Conservation (phyloP, 2,329 filamentous ascomycete species). For the Pyrenophora graminea region DNA sequence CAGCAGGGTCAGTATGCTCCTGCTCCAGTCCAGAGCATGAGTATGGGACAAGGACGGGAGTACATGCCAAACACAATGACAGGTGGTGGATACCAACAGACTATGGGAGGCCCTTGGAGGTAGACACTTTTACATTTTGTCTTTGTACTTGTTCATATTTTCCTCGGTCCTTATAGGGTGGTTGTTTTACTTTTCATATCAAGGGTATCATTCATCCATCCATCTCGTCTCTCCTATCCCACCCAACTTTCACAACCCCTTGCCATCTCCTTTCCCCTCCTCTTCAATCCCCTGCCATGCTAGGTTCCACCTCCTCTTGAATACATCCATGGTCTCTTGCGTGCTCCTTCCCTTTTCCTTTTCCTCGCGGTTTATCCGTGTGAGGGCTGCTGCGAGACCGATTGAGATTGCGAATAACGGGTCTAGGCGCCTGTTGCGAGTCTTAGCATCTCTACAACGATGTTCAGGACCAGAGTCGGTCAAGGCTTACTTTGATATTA, state of each 20-base stretch:
- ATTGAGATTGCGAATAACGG: slow-evolving; percentile 56
- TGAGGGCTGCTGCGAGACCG: slow-evolving; percentile 50
- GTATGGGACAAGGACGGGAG: too few species aligned
- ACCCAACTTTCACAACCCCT: neutral
- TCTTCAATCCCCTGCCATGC: slow-evolving; percentile 29
- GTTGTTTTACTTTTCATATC: too few species aligned
- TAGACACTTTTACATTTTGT: neutral
- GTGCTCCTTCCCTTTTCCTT: slow-evolving; percentile 51
- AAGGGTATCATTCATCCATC: too few species aligned
- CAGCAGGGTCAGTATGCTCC: slow-evolving; percentile 1
- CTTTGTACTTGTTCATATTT: too few species aligned
- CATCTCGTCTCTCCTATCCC: neutral
- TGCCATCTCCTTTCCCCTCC: neutral
- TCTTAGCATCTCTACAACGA: too few species aligned
- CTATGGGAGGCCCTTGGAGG: slow-evolving; percentile 14
- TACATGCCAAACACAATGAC: too few species aligned
- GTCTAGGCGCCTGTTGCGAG: slow-evolving; percentile 48
- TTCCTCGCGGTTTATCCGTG: slow-evolving; percentile 52
- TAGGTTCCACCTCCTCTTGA: slow-evolving; percentile 46
- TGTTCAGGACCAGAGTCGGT: neutral
- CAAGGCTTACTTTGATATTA: slow-evolving; percentile 51
- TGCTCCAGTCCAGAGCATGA: neutral
- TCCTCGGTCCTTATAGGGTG: neutral
- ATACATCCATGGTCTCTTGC: slow-evolving; percentile 45
- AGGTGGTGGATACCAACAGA: slow-evolving; percentile 9